Base-by-base conservation (phyloP, 176 grass and related monocot genomes). In the Pontederia crassipes region DNA sequence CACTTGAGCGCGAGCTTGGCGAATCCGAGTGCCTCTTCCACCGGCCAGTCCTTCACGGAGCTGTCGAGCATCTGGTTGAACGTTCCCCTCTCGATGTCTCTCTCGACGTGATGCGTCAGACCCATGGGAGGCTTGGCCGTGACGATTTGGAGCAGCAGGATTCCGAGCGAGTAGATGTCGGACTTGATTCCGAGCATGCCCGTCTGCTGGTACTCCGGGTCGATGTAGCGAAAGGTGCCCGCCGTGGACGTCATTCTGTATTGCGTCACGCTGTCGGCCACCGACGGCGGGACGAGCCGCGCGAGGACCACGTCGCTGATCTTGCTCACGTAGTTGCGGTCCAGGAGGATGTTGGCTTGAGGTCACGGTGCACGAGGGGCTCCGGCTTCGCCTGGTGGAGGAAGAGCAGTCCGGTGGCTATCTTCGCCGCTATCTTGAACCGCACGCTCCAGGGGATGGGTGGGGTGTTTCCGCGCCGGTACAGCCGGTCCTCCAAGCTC, bases 161-260 rank as follows among this genome's bases (percentile, higher is more conserved):
- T 81, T 28, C 93, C 87, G 16, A 97, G 77, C 20, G 93, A 97
- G 75, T 97, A 97, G 58, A 97, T 83, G 81, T 97, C 93, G 0
- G 84, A 97, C 67, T 97, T 97, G 65, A 80, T 86, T 12, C 92
- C 81, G 0, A 91, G 71, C 71, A 91, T 91, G 2, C 93, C 93
- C 10, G 81, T 97, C 75, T 91, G 84, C 82, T 97, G 93, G 77
- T 98, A 98, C 93, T 98, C 87, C 17, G 93, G 93, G 52, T 98
- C 84, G 69, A 98, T 92, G 80, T 98, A 98, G 77, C 81, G 88
- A 75, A 98, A 98, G 10, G 87, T 98, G 3, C 93, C 87, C 2
- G 93, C 93, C 15, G 93, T 83, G 2, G 93, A 80, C 9, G 93
- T 98, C 60, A 98, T 74, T 67, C 79, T 71, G 72, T 91, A 98